Conservation (phyloP, 441 rosid genomes). For the Aleurites moluccanus region DNA sequence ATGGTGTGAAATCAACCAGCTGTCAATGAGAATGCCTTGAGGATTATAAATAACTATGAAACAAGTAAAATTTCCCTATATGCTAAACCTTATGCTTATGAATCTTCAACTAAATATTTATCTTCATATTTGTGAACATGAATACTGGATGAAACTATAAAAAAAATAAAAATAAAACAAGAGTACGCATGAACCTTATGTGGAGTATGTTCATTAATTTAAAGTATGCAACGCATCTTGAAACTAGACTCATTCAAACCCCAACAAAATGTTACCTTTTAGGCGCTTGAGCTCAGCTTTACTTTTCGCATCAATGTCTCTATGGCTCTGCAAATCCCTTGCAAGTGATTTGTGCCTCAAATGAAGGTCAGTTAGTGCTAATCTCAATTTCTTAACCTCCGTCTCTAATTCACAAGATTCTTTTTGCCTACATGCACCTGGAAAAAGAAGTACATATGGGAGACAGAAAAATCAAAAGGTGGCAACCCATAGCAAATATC, state of each 20-base stretch:
- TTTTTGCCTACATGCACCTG: conserved; percentile 56
- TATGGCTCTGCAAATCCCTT: conserved; percentile 58
- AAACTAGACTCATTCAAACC: conserved; percentile 2
- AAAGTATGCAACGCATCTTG: not conserved
- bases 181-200: not conserved
- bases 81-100: not conserved
- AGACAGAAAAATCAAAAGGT: conserved; percentile 23
- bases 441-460: conserved; percentile 29
- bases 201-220: not conserved
- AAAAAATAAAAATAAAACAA: not conserved
- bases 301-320: conserved; percentile 65
- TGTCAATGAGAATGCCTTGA: not conserved
- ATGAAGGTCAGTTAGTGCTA: conserved; percentile 60
- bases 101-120: too few species aligned
- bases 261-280: conserved; percentile 53
- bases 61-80: not conserved
- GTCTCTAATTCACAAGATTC: conserved; percentile 49
- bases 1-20: not conserved
- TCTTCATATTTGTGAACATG: too few species aligned
- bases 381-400: conserved; percentile 68
- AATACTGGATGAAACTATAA: not conserved
- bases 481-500: not conserved
- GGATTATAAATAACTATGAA: not conserved
- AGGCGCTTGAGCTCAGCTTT: conserved; percentile 65
- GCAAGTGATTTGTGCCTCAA: conserved; percentile 64